Evolutionary conservation across 176 grass and related monocot genomes (phyloP).

Genomic region (Raddia distichophylla): DNA sequence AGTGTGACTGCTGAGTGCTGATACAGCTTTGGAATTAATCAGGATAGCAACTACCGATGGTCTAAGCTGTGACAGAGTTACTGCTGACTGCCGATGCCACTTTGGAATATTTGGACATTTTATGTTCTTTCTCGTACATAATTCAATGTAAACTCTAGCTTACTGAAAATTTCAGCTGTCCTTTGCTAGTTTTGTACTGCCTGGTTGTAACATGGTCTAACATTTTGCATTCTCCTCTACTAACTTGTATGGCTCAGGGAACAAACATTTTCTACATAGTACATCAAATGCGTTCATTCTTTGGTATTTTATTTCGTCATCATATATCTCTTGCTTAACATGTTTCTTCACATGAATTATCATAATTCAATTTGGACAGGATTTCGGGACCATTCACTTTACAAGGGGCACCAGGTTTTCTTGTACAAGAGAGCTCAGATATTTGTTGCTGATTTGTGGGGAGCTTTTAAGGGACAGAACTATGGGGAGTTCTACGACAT

Average conservation of each 20-base stretch:
- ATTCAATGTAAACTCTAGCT: not conserved
- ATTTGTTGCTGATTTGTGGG: slow-evolving; percentile 94
- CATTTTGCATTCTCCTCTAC: not conserved
- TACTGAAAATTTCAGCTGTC: not conserved
- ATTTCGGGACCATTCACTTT: slow-evolving; percentile 91
- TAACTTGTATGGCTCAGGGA: not conserved
- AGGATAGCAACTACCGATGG: not conserved
- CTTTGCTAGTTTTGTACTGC: not conserved
- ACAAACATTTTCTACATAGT: not conserved
- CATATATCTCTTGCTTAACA: not conserved
- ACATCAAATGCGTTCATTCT: not conserved
- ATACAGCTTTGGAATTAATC: not conserved
- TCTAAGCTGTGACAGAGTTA: not conserved
- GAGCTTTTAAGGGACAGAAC: slow-evolving; percentile 83
- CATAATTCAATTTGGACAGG: slow-evolving; percentile 44
- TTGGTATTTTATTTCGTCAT: slow-evolving; percentile 2
- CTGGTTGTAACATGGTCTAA: not conserved
- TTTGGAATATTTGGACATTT: not conserved
- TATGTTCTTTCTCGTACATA: not conserved
- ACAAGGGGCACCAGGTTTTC: slow-evolving; percentile 92
- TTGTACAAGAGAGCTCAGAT: slow-evolving; percentile 99
- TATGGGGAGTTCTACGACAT: slow-evolving; percentile 78
- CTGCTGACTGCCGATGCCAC: not conserved
- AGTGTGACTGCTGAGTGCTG: not conserved
- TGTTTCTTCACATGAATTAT: not conserved